phyloP scores from a whole-genome alignment of 1,284 basidiomycete species.

The Rhodotorula sp. region DNA sequence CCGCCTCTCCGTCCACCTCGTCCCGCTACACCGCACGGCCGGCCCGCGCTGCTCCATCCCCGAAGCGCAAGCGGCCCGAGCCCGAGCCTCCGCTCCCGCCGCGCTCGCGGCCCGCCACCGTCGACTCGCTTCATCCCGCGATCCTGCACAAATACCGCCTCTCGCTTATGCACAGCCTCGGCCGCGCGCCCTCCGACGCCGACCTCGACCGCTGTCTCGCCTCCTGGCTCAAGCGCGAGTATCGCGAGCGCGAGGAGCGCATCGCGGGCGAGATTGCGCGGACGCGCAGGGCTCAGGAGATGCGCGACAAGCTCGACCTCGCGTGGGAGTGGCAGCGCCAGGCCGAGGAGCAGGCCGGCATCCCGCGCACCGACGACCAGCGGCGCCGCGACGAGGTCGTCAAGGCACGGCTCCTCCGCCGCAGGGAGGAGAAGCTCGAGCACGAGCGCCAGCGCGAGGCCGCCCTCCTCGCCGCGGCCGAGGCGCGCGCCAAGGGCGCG shows the following conservation, averaged over 20 bases:
- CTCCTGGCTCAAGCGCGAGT: background rate
- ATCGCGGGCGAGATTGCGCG: background rate
- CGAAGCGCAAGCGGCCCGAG: background rate
- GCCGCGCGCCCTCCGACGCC: background rate
- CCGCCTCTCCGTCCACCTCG: background rate
- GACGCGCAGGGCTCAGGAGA: background rate
- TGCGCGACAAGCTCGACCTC: conserved; percentile 17
- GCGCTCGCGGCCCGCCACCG: background rate
- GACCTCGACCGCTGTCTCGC: background rate
- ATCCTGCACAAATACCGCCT: conserved; percentile 7
- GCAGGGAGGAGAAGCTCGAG: background rate
- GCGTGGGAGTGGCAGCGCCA: conserved; percentile 31
- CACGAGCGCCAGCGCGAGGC: background rate
- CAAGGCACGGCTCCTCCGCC: background rate
- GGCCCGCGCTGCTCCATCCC: background rate
- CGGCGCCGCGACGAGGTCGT: background rate
- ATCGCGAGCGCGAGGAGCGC: background rate
- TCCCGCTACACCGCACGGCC: background rate
- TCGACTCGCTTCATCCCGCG: background rate
- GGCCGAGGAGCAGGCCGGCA: conserved; percentile 8
- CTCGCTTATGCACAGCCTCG: background rate
- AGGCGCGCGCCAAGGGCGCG: background rate
- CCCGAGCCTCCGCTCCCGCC: background rate
- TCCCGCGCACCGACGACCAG: conserved; percentile 1
- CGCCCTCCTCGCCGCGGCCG: background rate